Conservation (phyloP, 2,329 filamentous ascomycete species). For the Mycosphaerella sp. region DNA sequence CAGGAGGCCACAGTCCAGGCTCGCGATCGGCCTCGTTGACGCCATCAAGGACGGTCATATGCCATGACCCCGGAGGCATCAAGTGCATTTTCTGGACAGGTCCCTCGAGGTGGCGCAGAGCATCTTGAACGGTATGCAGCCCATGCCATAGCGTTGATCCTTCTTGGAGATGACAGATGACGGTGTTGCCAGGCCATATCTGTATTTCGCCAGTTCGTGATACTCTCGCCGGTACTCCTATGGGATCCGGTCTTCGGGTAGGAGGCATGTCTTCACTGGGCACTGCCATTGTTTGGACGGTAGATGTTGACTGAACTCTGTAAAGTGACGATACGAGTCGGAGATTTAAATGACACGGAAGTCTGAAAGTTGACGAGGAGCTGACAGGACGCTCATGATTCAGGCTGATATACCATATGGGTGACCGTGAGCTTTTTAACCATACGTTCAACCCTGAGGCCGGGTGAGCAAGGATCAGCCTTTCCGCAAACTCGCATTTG, state of each 20-base stretch:
- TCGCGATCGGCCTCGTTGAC: background rate
- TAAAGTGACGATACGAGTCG: too few relatives aligned
- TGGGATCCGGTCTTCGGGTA: background rate
- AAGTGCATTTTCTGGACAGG: background rate
- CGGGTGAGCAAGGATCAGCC: too few relatives aligned
- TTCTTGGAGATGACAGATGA: background rate
- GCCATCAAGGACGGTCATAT: constrained; percentile 8
- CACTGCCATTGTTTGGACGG: too few relatives aligned
- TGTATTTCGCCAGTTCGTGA: background rate
- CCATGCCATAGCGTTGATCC: background rate
- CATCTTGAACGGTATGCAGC: background rate
- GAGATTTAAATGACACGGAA: too few relatives aligned
- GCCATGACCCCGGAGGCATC: constrained; percentile 5
- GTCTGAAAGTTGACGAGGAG: too few relatives aligned
- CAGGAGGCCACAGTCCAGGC: constrained; percentile 3
- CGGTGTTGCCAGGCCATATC: constrained; percentile 1
- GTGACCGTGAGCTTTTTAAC: too few relatives aligned
- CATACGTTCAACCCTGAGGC: too few relatives aligned
- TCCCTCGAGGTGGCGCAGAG: background rate
- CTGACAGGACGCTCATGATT: too few relatives aligned
- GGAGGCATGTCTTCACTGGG: too few relatives aligned
- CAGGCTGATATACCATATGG: too few relatives aligned
- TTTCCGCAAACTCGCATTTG: too few relatives aligned
- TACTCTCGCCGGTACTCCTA: background rate
- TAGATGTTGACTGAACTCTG: too few relatives aligned